Evolutionary conservation across 1,139 yeast species (phyloP), one percentile per base, ranked within the genome.

Genomic region (Pneumocystis oryctolagi): DNA sequence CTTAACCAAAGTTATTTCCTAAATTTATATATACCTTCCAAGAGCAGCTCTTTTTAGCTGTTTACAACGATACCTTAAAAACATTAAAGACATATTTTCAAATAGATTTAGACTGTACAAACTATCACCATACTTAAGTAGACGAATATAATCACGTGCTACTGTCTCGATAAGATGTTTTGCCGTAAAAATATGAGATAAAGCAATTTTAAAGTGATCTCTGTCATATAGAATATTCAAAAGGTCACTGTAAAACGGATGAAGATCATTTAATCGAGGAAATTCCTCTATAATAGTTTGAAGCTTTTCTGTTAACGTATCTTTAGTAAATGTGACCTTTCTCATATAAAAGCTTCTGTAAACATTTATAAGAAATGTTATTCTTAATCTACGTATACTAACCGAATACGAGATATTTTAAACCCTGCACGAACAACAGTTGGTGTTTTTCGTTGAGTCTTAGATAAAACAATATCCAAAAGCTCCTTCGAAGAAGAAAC

Each of bases 371-470:
- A 57, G 37, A 57, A 57, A 12, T 12, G 35, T 9, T 31, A 14
- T 32, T 14, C 34, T 37, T 32, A 47, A 25, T 28, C 12, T 16
- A 9, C 1, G 9, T 90, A 94, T 66, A 98, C 98, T 6, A 96
- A 89, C 74, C 98, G 85, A 70, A 92, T 88, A 66, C 94, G 97
- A 14, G 98, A 92, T 25, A 65, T 64, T n/a, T 64, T 63, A 12
- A 47, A 47, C 25, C 55, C 55, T 3, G 31, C 16, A 47, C 55
- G 55, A 47, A 47, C 30, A 25, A 47, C 55, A 18, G 67, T 65
- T 62, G 98, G 98, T 2, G 98, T 92, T 77, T 92, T 92, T 78
- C 99, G 84, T 78, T 92, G 99, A 1, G 99, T 92, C 73, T 97
- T 82, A 80, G 92, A 92, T 70, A 92, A 85, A 68, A 94, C 96